A percentile compares a stretch with the other conserved stretches of the same genome.
Conservation (phyloP, 1,139 yeast species). For the Geotrichum aggregatum region DNA sequence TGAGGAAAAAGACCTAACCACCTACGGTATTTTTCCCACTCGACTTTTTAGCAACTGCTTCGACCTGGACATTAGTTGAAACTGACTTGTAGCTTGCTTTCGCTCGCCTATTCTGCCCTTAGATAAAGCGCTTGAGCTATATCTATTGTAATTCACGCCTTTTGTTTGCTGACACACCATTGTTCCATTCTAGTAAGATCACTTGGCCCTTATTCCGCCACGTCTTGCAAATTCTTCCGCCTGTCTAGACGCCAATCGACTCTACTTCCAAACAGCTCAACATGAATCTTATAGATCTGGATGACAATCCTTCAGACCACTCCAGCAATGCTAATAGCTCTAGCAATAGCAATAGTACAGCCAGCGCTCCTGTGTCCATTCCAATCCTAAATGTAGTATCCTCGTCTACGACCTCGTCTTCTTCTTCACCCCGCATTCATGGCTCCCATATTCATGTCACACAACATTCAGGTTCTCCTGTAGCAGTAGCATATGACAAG, state of each 20-base stretch:
- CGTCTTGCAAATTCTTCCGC: background rate
- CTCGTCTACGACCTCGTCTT: background rate
- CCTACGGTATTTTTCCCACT: background rate
- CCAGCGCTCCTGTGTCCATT: background rate
- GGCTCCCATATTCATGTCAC: constrained; percentile 6
- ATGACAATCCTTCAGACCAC: background rate
- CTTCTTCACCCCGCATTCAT: constrained; percentile 3
- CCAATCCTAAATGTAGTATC: background rate
- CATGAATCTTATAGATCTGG: constrained; percentile 9
- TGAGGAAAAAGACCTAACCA: constrained; percentile 1
- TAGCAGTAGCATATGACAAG: constrained; percentile 9
- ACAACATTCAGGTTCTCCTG: constrained; percentile 9
- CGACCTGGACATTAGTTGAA: too few relatives aligned
- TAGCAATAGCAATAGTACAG: too few relatives aligned
- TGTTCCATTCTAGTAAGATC: background rate
- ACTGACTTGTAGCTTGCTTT: too few relatives aligned
- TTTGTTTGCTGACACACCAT: background rate
- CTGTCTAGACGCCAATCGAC: background rate
- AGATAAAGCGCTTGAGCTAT: background rate
- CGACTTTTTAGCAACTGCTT: background rate
- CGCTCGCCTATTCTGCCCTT: background rate
- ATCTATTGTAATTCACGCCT: background rate
- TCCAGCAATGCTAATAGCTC: too few relatives aligned
- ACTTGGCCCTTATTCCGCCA: background rate
- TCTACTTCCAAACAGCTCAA: background rate